Percentiles rank a stretch among this genome's conserved stretches.
phyloP scores from a whole-genome alignment of 208 protist genomes.

The Porcisia hertigi region DNA sequence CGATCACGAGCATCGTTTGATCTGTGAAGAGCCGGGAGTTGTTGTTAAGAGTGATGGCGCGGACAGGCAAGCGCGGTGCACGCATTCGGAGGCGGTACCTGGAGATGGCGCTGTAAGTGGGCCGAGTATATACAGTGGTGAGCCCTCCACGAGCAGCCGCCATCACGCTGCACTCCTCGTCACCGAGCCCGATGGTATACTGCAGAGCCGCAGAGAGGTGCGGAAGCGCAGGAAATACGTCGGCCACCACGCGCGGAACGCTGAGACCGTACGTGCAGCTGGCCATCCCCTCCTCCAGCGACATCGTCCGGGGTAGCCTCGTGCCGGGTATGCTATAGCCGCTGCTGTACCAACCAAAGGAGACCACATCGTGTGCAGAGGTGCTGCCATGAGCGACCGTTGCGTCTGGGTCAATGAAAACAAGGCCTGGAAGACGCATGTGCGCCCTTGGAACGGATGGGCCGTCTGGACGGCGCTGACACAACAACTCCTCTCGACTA shows the following conservation, averaged over 20 bases:
- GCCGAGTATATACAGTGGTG: neutral
- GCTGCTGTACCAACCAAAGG: conserved; percentile 22
- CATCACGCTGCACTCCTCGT: conserved; percentile 17
- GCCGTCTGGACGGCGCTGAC: neutral
- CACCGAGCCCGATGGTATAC: conserved; percentile 28
- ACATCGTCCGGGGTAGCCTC: neutral
- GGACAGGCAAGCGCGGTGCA: conserved; percentile 4
- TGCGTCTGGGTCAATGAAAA: conserved; percentile 15
- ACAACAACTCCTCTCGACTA: neutral
- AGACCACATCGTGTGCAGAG: neutral
- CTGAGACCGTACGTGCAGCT: conserved; percentile 23
- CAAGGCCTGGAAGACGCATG: neutral
- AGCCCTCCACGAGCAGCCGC: conserved; percentile 4
- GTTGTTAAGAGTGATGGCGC: conserved; percentile 9
- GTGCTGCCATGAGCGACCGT: neutral
- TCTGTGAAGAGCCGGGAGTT: conserved; percentile 18
- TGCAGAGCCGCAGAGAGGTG: conserved; percentile 13
- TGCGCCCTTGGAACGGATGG: conserved; percentile 1
- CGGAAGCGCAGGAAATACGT: neutral
- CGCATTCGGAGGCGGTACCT: conserved; percentile 10
- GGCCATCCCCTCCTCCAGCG: conserved; percentile 1
- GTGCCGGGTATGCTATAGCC: neutral
- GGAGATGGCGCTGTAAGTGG: conserved; percentile 15
- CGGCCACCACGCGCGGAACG: neutral
- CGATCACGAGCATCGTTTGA: conserved; percentile 24